Base-by-base conservation (phyloP, 2,329 filamentous ascomycete genomes). In the Nemania sp. region DNA sequence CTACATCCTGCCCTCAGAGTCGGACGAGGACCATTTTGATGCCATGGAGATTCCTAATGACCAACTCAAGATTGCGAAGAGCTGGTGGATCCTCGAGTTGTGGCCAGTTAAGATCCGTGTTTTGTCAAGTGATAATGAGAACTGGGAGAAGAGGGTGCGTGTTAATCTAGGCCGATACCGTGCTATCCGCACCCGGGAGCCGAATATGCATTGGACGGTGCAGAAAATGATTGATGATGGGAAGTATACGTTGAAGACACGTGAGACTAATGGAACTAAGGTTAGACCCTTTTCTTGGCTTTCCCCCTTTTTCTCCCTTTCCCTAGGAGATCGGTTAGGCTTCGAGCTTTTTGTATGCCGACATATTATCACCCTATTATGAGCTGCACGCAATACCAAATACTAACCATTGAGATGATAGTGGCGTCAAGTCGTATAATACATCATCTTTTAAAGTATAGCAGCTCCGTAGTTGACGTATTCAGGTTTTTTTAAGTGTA, bases 181-280 rank as follows among this genome's bases (percentile, higher is more conserved):
- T 1, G 66, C 27, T 0, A 68, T 70, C 20, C 51, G 59, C 0
- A 20, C 52, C 22, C 27, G 29, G 0, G 24, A 61, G 26, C 68
- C 66, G 22, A 70, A 69, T 18, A 58, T 68, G 64, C 66, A 70
- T 26, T 70, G 66, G 66, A 70, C 66, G 8, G 62, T 70, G 62
- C 62, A 62, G 59, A 65, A 69, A 32, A 66, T 55, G 55, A 61
- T 70, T 22, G 62, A 69, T 26, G 47, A 66, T 1, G 58, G 52
- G n/a, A 32, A 35, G 24, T 69, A 69, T 32, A 26, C 22, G 1
- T n/a, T 70, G 13, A 60, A 60, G 29, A 45, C 49, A 20, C 57
- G 59, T 3, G 49, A 70, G 45, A 43, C 47, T 10, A 67, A 62
- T 38, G 55, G 61, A 3, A 70, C 67, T 1, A 62, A 63, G 43